These are phyloP conservation scores for Astragalus membranaceus DNA, from an alignment of 306 rosid species.

Conservation along the genomic window DNA sequence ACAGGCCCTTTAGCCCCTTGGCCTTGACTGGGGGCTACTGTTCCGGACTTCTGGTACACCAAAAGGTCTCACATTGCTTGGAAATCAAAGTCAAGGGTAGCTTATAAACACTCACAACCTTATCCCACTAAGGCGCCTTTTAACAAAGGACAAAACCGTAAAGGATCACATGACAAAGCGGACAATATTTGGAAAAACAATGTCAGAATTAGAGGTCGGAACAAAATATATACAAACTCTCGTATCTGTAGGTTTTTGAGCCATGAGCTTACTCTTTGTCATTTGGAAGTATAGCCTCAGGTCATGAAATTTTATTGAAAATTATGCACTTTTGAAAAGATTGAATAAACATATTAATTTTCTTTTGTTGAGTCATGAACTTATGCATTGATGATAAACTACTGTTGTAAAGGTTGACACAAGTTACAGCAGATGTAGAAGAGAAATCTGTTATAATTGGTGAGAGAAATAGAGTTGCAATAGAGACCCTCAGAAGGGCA, in stretches of 20 bases:
- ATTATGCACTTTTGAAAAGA: neutral
- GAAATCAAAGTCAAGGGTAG: too few species aligned
- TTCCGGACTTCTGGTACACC: too few species aligned
- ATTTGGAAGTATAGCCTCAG: neutral
- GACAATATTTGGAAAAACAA: too few species aligned
- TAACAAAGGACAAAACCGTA: too few species aligned
- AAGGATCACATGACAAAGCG: too few species aligned
- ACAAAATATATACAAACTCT: neutral
- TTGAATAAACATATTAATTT: neutral
- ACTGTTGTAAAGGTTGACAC: conserved; percentile 57
- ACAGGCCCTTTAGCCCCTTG: too few species aligned
- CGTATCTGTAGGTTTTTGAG: neutral
- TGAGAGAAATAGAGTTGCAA: conserved; percentile 76
- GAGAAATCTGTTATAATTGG: conserved; percentile 83
- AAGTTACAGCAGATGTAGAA: conserved; percentile 66
- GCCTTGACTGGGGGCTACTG: too few species aligned
- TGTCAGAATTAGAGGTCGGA: too few species aligned
- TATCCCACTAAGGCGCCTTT: too few species aligned
- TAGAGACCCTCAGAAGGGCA: conserved; percentile 51
- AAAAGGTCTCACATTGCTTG: too few species aligned
- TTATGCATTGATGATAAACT: conserved; percentile 18
- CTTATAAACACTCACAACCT: too few species aligned
- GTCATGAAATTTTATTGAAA: neutral
- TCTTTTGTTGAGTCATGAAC: conserved; percentile 1
- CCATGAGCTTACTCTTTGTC: neutral